Base-by-base conservation (phyloP, 2,329 filamentous ascomycete genomes). In the Cryoendolithus antarcticus region DNA sequence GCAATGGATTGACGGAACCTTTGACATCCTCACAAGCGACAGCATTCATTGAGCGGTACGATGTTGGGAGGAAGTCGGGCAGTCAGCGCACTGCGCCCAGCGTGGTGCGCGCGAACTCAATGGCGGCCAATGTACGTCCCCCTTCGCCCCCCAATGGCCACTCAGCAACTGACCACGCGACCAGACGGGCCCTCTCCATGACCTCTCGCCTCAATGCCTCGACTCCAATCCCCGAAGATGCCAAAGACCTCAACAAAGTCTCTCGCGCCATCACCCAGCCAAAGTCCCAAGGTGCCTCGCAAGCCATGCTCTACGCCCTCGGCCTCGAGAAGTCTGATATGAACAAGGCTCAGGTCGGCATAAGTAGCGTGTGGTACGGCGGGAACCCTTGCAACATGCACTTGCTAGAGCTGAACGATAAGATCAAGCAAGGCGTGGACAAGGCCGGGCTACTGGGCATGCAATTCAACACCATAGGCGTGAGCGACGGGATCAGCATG, bases 301-400 rank as follows among this genome's bases (percentile, higher is more conserved):
- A 98, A 69, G 91, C 93, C 48, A 98, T 98, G 93, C 73, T 98
- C 41, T 98, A 94, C 70, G 91, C 85, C 50, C 95, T 89, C 1
- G 93, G 93, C 39, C 70, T 98, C 54, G 76, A 68, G 32, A 84
- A 93, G 57, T 72, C 74, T 41, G 88, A 94, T 63, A 84, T 96
- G 80, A 80, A 82, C 69, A 98, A 96, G 70, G 82, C 91, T 19
- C 93, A 98, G 69, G 81, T 98, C 52, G 91, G 91, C 50, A 96
- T 98, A 60, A 93, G 89, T 32, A 95, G 88, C 4, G 88, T 96
- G 44, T 98, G 91, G 91, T 95, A 89, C 66, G 82, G 86, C 52
- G 91, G 91, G 42, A 98, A 98, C 67, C 91, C 91, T 19, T 98
- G 91, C 72, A 98, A 98, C 68, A 98, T 95, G 89, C 91, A 98